These are phyloP conservation scores for Hypoxylon rubiginosum DNA, from an alignment of 2,329 filamentous ascomycete genomes.

Conservation along the genomic window DNA sequence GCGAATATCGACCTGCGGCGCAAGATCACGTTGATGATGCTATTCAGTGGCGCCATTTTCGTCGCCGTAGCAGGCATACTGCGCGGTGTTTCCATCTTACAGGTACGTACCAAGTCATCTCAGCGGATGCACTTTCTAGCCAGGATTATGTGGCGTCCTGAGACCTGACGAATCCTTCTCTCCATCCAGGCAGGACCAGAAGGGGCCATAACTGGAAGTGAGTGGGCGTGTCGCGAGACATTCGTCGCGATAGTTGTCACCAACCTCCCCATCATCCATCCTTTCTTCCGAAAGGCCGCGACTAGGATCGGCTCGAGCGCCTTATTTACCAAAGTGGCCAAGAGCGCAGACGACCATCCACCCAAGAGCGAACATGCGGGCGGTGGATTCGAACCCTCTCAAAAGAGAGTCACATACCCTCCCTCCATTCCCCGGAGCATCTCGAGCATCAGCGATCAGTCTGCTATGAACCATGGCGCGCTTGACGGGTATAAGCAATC, in stretches of 20 bases:
- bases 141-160: not conserved
- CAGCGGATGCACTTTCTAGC: not conserved
- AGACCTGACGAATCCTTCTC: not conserved
- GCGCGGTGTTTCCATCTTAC: constrained; percentile 61
- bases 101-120: constrained; percentile 30
- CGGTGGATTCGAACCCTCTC: not conserved
- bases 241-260: constrained; percentile 57
- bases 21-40: constrained; percentile 59
- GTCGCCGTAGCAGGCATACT: constrained; percentile 63
- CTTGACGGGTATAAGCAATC: not conserved
- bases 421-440: constrained; percentile 9
- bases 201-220: constrained; percentile 40
- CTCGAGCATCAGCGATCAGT: constrained; percentile 40
- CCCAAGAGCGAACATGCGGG: constrained; percentile 16
- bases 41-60: constrained; percentile 65
- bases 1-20: constrained; percentile 55
- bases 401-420: constrained; percentile 7
- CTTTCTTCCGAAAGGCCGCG: constrained; percentile 35
- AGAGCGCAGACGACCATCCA: constrained; percentile 10
- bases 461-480: constrained; percentile 19
- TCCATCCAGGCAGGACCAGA: constrained; percentile 34
- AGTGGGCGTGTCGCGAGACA: constrained; percentile 56
- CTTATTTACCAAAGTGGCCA: constrained; percentile 32
- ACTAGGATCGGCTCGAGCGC: constrained; percentile 37
- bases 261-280: constrained; percentile 49